Base-by-base conservation (phyloP, 768 basidiomycete genomes). In the Rhodosporidiobolus odoratus region DNA sequence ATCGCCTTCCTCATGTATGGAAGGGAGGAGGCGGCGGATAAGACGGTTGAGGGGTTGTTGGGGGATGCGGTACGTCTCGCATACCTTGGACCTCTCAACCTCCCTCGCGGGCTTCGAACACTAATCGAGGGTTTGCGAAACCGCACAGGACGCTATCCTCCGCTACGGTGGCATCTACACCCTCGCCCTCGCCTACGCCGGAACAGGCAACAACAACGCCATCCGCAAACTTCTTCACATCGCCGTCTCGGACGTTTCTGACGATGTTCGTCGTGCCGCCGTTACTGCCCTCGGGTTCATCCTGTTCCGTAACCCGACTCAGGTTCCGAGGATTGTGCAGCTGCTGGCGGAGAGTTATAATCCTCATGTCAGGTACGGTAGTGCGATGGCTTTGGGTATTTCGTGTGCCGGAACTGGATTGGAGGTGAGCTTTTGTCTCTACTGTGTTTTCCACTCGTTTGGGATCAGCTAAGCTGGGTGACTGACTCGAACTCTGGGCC, bases 81-180 rank as follows among this genome's bases (percentile, higher is more conserved):
- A 78, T 62, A 50, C 13, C 35, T 67, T 52, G 72, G 73, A 66
- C 75, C 40, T 38, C n/a, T n/a, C n/a, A n/a, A n/a, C n/a, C n/a
- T n/a, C n/a, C n/a, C n/a, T n/a, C n/a, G n/a, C 43, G 43, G 21
- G 43, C 12, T 43, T 9, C 21, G 48, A n/a, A 25, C 21, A 12
- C 8, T 17, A 50, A 25, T 17, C 48, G 8, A 25, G 23, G 8
- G 15, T 10, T 50, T 23, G 27, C 32, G 53, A 1, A 4, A 35
- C 21, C 32, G 17, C 69, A 19, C 77, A 96, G 94, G 95, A 99
- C 77, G 90, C 94, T 27, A 94, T 98, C 74, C 83, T 98, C 70
- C 90, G 96, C 66, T 99, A 98, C 78, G 96, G 96, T 52, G 96
- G 92, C 74, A 94, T 98, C 72, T 97, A 95, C 81, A 94, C 95